These are phyloP conservation scores for Letharia lupina DNA, from an alignment of 495 filamentous ascomycete genomes.

Conservation along the genomic window DNA sequence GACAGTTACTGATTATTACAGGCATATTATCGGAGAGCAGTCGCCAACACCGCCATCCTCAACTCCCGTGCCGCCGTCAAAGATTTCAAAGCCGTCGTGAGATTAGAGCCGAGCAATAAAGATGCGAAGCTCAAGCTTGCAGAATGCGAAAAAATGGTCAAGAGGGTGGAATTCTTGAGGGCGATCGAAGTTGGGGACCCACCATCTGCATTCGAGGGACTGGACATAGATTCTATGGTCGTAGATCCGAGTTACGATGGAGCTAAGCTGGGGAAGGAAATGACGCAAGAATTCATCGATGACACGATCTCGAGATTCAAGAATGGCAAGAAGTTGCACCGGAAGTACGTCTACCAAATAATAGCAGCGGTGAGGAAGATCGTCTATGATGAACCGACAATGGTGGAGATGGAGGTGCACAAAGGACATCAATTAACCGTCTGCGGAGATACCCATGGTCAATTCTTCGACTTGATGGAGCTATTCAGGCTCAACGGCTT, in stretches of 20 bases:
- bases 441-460: conserved; percentile 97
- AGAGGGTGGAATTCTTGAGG: conserved; percentile 80
- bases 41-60: conserved; percentile 82
- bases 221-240: conserved; percentile 77
- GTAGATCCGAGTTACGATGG: conserved; percentile 85
- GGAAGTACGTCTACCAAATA: conserved; percentile 97
- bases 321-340: conserved; percentile 85
- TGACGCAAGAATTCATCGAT: conserved; percentile 93
- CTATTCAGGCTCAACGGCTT: conserved; percentile 88
- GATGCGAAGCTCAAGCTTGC: conserved; percentile 82
- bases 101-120: conserved; percentile 76
- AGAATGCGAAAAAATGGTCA: conserved; percentile 89
- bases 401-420: conserved; percentile 86
- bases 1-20: conserved; percentile 31
- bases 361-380: conserved; percentile 80
- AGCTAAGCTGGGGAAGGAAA: conserved; percentile 63
- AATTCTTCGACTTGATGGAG: conserved; percentile 95
- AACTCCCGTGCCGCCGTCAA: conserved; percentile 77
- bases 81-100: conserved; percentile 88
- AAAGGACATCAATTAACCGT: conserved; percentile 76
- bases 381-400: conserved; percentile 86
- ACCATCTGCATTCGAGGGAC: conserved; percentile 78
- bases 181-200: conserved; percentile 92
- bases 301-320: conserved; percentile 97
- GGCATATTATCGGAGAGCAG: conserved; percentile 92